phyloP scores from a whole-genome alignment of 352 stramenopile species.

The Pythium apleroticum region DNA sequence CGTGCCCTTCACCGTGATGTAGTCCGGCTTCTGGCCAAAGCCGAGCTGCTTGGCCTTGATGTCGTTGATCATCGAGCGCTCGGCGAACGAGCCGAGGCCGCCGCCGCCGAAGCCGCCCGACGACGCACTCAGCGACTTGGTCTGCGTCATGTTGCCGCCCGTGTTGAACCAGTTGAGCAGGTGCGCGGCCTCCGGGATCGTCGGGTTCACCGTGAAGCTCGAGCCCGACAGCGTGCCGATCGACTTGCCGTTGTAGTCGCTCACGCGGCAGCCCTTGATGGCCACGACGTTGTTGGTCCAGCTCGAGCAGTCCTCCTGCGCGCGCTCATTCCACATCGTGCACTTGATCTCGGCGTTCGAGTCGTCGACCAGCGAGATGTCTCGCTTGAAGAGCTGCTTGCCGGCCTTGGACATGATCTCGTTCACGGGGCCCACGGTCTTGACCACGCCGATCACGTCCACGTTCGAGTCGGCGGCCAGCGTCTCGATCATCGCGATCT shows the following conservation, averaged over 20 bases:
- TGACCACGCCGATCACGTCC: slow-evolving; percentile 97
- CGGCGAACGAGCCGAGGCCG: slow-evolving; percentile 75
- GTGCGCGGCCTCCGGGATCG: slow-evolving; percentile 83
- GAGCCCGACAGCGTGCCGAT: slow-evolving; percentile 85
- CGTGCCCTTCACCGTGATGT: slow-evolving; percentile 94
- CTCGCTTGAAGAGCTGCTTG: slow-evolving; percentile 96
- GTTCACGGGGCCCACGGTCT: slow-evolving; percentile 87
- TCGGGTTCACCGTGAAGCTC: slow-evolving; percentile 82
- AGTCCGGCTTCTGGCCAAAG: slow-evolving; percentile 96
- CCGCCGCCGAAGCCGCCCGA: slow-evolving; percentile 77
- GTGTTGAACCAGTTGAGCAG: slow-evolving; percentile 88
- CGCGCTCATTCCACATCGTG: slow-evolving; percentile 96
- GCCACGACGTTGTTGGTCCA: slow-evolving; percentile 92
- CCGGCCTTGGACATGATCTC: slow-evolving; percentile 95
- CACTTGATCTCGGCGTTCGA: slow-evolving; percentile 94
- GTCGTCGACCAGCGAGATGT: slow-evolving; percentile 96
- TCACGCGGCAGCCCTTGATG: slow-evolving; percentile 95
- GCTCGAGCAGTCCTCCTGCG: slow-evolving; percentile 80
- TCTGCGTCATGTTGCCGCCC: slow-evolving; percentile 59
- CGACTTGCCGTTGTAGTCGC: slow-evolving; percentile 92
- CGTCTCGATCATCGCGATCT: slow-evolving; percentile 92
- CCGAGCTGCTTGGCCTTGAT: slow-evolving; percentile 96
- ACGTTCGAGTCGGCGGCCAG: slow-evolving; percentile 87
- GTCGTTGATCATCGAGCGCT: slow-evolving; percentile 88
- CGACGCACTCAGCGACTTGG: slow-evolving; percentile 76